Percentiles rank a stretch among this genome's conserved stretches.
phyloP scores from a whole-genome alignment of 805 yeast species.

The Saccharomycopsis sp. region DNA sequence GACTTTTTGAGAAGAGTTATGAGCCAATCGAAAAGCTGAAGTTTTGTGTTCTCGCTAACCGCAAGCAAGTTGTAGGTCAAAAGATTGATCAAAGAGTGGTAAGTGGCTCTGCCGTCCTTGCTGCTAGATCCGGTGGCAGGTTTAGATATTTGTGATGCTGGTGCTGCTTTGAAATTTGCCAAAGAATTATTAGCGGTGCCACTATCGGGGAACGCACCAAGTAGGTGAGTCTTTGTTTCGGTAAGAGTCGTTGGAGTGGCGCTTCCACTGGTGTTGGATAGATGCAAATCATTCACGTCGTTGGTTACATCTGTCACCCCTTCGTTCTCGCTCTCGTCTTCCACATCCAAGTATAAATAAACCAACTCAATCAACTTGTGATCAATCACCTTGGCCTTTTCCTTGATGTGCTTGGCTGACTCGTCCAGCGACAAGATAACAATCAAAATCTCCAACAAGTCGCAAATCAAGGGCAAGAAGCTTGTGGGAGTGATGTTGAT shows the following conservation, averaged over 20 bases:
- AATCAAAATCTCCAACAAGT: constrained; percentile 59
- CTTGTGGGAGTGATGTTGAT: constrained; percentile 68
- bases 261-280: no score
- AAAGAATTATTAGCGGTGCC: no score
- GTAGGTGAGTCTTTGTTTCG: no score
- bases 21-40: constrained; percentile 86
- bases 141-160: no score
- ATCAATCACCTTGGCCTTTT: constrained; percentile 49
- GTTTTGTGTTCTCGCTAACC: constrained; percentile 71
- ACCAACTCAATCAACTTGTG: constrained; percentile 44
- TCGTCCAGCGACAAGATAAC: constrained; percentile 49
- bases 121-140: no score
- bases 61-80: constrained; percentile 35
- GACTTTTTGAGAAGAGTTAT: constrained; percentile 68
- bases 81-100: constrained; percentile 6
- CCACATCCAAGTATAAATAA: constrained; percentile 16
- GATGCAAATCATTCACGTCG: background rate
- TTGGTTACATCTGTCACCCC: constrained; percentile 20
- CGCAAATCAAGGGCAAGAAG: constrained; percentile 65
- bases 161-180: no score
- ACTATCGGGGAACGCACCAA: no score
- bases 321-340: constrained; percentile 21
- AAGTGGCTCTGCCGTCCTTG: constrained; percentile 11
- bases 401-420: constrained; percentile 35
- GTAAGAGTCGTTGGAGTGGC: no score